A percentile compares a stretch with the other conserved stretches of the same genome.
These are phyloP conservation scores for Puccinia brachypodii DNA, from an alignment of 1,284 basidiomycete genomes.

Conservation along the genomic window DNA sequence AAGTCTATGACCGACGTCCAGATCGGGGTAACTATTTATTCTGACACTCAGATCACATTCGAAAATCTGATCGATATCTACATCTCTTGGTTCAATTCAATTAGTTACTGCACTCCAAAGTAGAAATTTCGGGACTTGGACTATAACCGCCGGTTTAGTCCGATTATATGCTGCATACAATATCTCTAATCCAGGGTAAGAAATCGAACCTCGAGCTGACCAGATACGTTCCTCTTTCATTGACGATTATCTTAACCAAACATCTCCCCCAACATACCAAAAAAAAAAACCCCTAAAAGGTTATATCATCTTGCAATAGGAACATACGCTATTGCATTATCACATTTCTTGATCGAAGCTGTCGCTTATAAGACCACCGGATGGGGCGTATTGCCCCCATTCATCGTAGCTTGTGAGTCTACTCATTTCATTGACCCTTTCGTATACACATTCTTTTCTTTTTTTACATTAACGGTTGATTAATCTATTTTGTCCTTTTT, in stretches of 20 bases:
- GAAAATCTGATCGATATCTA: neutral
- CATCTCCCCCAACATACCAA: neutral
- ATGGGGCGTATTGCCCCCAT: slow-evolving; percentile 64
- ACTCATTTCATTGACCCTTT: neutral
- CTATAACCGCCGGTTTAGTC: slow-evolving; percentile 74
- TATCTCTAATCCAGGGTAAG: slow-evolving; percentile 74
- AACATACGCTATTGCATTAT: slow-evolving; percentile 84
- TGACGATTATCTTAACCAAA: slow-evolving; percentile 28
- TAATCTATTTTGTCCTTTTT: neutral
- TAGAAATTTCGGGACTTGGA: slow-evolving; percentile 85
- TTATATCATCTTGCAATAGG: slow-evolving; percentile 83
- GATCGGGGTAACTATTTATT: neutral
- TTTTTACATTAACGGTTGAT: neutral
- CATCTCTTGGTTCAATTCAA: neutral
- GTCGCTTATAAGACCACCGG: slow-evolving; percentile 76
- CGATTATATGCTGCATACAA: slow-evolving; percentile 83
- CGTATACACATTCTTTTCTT: neutral
- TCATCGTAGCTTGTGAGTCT: slow-evolving; percentile 80
- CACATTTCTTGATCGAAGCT: slow-evolving; percentile 82
- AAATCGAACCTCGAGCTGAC: slow-evolving; percentile 49
- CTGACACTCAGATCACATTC: neutral
- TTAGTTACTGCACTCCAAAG: slow-evolving; percentile 79
- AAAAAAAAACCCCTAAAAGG: slow-evolving; percentile 60
- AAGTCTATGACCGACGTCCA: slow-evolving; percentile 67
- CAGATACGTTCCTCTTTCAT: neutral